Evolutionary conservation across 192 early-diverging fungal species (phyloP).

Genomic region (Phycomyces blakesleeanus): DNA sequence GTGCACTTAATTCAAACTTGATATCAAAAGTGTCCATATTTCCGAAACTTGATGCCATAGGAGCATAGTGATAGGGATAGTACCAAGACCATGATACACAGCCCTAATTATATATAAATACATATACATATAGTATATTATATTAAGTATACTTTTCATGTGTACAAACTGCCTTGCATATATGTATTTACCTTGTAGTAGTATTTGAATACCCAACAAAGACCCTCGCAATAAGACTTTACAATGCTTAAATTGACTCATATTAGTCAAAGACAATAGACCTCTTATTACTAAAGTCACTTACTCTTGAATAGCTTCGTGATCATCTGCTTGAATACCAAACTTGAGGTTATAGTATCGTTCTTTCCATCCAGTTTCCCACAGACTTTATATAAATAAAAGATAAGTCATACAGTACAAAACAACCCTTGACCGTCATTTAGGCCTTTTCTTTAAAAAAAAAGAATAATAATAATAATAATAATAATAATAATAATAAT

Average conservation of each 20-base stretch:
- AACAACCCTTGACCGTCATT: no score
- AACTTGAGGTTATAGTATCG: conserved; percentile 73
- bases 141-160: no score
- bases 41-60: conserved; percentile 77
- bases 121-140: no score
- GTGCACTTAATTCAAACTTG: conserved; percentile 78
- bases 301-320: conserved; percentile 52
- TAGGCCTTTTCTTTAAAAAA: neutral
- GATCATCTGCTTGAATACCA: conserved; percentile 54
- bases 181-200: conserved; percentile 69
- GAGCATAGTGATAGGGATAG: conserved; percentile 97
- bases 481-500: no score
- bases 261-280: neutral
- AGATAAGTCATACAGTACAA: conserved; percentile 22
- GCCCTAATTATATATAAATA: no score
- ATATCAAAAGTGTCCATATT: conserved; percentile 71
- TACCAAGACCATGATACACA: conserved; percentile 97
- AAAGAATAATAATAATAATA: neutral
- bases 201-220: conserved; percentile 95
- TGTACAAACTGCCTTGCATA: neutral
- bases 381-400: conserved; percentile 52
- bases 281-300: neutral
- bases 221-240: conserved; percentile 85
- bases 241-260: conserved; percentile 42
- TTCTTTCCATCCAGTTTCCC: conserved; percentile 75